A percentile compares a stretch with the other conserved stretches of the same genome.
Conservation (phyloP, 2,329 filamentous ascomycete genomes). For the Trichoderma gracile region DNA sequence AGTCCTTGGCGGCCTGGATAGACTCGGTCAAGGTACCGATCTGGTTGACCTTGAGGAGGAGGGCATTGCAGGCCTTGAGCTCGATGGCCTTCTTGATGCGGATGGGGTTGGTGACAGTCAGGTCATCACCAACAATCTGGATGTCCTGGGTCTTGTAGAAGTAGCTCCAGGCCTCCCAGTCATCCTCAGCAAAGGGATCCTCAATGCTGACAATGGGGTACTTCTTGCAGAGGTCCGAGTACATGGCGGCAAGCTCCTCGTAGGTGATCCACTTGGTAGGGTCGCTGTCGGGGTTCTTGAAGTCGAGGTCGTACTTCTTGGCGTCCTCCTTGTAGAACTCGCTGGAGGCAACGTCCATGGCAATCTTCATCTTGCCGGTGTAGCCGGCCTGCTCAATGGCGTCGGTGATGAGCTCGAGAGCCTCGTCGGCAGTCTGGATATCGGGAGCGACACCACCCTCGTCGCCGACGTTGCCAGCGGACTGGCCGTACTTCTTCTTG, state of each 20-base stretch:
- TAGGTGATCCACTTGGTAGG: conserved; percentile 97
- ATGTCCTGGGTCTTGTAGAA: conserved; percentile 99
- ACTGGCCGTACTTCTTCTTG: conserved; percentile 99
- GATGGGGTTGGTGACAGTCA: conserved; percentile 98
- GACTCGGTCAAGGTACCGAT: conserved; percentile 98
- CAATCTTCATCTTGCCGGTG: conserved; percentile 94
- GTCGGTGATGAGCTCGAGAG: conserved; percentile 91
- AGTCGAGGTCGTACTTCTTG: conserved; percentile 99
- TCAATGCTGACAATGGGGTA: conserved; percentile 99
- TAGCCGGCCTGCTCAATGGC: conserved; percentile 95
- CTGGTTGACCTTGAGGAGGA: conserved; percentile 99
- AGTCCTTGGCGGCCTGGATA: conserved; percentile 98
- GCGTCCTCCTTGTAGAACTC: conserved; percentile 98
- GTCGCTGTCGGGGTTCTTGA: conserved; percentile 99
- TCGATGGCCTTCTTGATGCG: conserved; percentile 99
- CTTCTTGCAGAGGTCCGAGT: conserved; percentile 84
- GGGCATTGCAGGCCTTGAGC: conserved; percentile 96
- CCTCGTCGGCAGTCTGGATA: conserved; percentile 96
- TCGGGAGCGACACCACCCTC: conserved; percentile 99
- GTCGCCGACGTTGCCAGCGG: conserved; percentile 97
- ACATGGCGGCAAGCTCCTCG: conserved; percentile 91
- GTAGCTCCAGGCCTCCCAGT: conserved; percentile 99
- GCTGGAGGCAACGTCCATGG: conserved; percentile 98
- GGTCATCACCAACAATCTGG: conserved; percentile 97
- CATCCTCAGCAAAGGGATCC: conserved; percentile 98